Base-by-base conservation (phyloP, 164 flowering plant species). In the Buxus sempervirens region DNA sequence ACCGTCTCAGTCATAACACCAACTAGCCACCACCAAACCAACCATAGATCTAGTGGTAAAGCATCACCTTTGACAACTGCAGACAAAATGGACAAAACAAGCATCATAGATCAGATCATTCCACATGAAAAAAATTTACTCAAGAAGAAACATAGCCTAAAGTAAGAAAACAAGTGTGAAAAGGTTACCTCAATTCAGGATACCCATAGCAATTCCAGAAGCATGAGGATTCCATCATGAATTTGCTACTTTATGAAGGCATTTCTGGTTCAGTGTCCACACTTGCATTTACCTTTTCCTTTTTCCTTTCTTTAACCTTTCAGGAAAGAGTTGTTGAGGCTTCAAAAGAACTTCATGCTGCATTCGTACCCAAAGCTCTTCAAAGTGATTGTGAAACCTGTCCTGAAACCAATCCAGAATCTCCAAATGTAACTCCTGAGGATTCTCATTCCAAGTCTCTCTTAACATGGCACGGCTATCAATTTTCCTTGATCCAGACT, bases 391-490 rank as follows among this genome's bases (percentile, higher is more conserved):
- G 28, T 71, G 81, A 72, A 79, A 89, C 58, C 75, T 72, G 57
- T 77, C 77, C 77, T 87, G 89, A 82, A 90, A 90, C 97, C 98
- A 90, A 59, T 82, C 83, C 67, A 48, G 28, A 61, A 93, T 83
- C 74, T 96, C 96, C 15, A 72, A 58, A 74, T 78, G 65, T 68
- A 90, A 65, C 65, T 70, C 82, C 56, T 26, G 70, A 0, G 93
- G 85, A 77, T 91, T 82, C 49, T 84, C 79, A 57, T 77, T 70
- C 99, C 99, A 96, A 5, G 76, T 76, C 65, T 78, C 77, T 70
- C 78, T 83, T 54, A 96, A 70, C 77, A 42, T 80, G 8, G 80
- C 79, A 68, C 90, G 82, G 69, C 85, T 84, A 68, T 84, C 86
- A 64, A 92, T 79, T 19, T 57, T 71, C 65, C 77, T 77, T 16